A percentile compares a stretch with the other conserved stretches of the same genome.
Evolutionary conservation across 2,329 filamentous ascomycete genomes (phyloP).

Genomic region (Diaporthe velutina): DNA sequence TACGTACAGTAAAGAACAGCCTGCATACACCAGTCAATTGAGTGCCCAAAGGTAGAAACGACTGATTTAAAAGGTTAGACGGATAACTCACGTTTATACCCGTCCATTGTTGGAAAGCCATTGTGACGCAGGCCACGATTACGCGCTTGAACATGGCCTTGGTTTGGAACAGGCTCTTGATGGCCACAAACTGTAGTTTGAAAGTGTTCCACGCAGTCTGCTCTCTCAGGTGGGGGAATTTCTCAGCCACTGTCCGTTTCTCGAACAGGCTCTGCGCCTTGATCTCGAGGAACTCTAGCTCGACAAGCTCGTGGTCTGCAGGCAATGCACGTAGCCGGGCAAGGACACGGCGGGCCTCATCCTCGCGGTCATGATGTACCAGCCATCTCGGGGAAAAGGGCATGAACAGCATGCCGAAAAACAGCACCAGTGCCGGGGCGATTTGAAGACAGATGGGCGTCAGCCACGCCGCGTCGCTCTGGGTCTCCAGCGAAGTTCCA

Average conservation of each 20-base stretch:
- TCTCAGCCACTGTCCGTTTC: slow-evolving; percentile 75
- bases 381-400: slow-evolving; percentile 85
- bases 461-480: slow-evolving; percentile 80
- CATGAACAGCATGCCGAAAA: slow-evolving; percentile 82
- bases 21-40: not conserved
- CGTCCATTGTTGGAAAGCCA: slow-evolving; percentile 68
- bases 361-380: slow-evolving; percentile 76
- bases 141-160: slow-evolving; percentile 77
- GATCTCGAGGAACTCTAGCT: slow-evolving; percentile 86
- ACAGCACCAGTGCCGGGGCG: slow-evolving; percentile 74
- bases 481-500: slow-evolving; percentile 58
- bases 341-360: slow-evolving; percentile 74
- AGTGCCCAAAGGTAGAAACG: slow-evolving; percentile 40
- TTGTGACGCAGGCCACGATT: slow-evolving; percentile 71
- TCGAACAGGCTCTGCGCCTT: slow-evolving; percentile 84
- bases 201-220: slow-evolving; percentile 73
- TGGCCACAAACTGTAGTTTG: slow-evolving; percentile 78
- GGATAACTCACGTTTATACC: slow-evolving; percentile 51
- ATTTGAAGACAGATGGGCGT: slow-evolving; percentile 80
- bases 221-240: slow-evolving; percentile 75
- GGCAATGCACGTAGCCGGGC: slow-evolving; percentile 73
- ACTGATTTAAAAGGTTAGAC: not conserved
- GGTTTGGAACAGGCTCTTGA: slow-evolving; percentile 73
- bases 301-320: slow-evolving; percentile 74
- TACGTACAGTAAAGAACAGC: slow-evolving; percentile 21